Evolutionary conservation across 139 green algal species (phyloP), one percentile per base, ranked within the genome.

Genomic region (Coccomyxa sp.): DNA sequence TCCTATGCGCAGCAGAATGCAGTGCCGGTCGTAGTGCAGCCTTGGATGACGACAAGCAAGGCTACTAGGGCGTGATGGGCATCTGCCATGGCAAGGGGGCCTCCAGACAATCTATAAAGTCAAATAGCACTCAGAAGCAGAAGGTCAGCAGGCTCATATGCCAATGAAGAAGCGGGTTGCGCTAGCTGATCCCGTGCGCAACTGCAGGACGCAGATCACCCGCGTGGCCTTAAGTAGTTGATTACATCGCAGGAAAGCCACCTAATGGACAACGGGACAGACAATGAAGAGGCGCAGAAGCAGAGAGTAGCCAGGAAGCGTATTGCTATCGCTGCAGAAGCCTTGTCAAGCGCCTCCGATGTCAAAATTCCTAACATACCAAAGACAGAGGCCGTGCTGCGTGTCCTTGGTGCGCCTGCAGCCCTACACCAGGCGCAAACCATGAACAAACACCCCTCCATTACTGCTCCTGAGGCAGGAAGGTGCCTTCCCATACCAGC

Each of bases 321-420:
- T 37, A 80, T 90, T 68, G 88, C 88, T 18, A 84, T 92, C 58
- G 88, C 88, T 16, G 88, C 88, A 34, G 85, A 92, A 54, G 79
- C 83, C 8, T 78, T 86, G 9, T 55, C 76, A 33, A 78, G 55
- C 35, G 64, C 74, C 0, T 55, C 76, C 6, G 76, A 91, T 50
- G 79, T 91, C 0, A 44, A 82, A 16, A 85, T 92, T 29, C 54
- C 76, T 5, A 79, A 77, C 22, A 39, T 84, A 34, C 76, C 86
- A 9, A 91, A 91, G 73, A 82, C 86, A 0, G 75, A 83, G 12
- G 69, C 39, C 22, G 73, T 79, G 2, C 29, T 81, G 24, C 37
- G 27, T 18, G 29, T 83, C 5, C 77, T 87, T n/a, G 82, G 82
- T 81, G 72, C 18, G 54, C 7, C 54, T 68, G 54, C 22, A 68